Conservation (phyloP, 2,329 filamentous ascomycete species). For the Coniochaeta prunicola region DNA sequence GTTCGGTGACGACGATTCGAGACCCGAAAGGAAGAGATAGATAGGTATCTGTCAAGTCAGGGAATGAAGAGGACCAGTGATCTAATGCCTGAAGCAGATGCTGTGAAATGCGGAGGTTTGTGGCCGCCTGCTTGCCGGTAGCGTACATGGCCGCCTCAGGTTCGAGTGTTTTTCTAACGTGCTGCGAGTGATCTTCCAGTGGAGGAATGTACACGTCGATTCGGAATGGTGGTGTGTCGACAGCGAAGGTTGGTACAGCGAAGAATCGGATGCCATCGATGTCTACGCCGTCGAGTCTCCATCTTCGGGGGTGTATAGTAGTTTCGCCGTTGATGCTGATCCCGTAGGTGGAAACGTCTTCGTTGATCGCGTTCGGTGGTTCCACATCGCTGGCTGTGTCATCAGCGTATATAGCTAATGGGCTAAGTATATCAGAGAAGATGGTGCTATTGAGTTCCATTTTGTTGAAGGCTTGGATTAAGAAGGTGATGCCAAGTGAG, state of each 20-base stretch:
- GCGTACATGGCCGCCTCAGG: conserved; percentile 7
- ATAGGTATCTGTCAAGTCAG: conserved; percentile 8
- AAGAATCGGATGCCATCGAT: conserved; percentile 10
- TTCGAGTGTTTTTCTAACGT: conserved; percentile 2
- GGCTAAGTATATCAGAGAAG: conserved; percentile 12
- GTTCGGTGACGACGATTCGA: conserved; percentile 6
- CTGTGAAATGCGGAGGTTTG: conserved; percentile 3
- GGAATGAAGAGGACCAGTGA: conserved; percentile 5
- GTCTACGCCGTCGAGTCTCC: conserved; percentile 12
- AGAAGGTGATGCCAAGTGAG: not conserved
- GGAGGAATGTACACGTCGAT: conserved; percentile 13
- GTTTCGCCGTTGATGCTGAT: conserved; percentile 8
- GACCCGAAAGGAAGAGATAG: conserved; percentile 12
- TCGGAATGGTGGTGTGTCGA: conserved; percentile 10
- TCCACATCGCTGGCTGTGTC: not conserved
- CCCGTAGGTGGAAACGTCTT: not conserved
- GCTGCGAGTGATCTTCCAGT: conserved; percentile 6
- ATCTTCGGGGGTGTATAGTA: not conserved
- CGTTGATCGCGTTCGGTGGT: not conserved
- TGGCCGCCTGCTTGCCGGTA: not conserved
- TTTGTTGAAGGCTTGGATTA: not conserved
- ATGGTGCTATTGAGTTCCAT: conserved; percentile 15
- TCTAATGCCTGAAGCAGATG: conserved; percentile 10
- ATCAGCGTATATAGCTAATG: conserved; percentile 6
- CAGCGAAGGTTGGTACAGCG: conserved; percentile 10